Conservation (phyloP, 1,139 yeast genomes). For the Blastobotrys illinoisensis region DNA sequence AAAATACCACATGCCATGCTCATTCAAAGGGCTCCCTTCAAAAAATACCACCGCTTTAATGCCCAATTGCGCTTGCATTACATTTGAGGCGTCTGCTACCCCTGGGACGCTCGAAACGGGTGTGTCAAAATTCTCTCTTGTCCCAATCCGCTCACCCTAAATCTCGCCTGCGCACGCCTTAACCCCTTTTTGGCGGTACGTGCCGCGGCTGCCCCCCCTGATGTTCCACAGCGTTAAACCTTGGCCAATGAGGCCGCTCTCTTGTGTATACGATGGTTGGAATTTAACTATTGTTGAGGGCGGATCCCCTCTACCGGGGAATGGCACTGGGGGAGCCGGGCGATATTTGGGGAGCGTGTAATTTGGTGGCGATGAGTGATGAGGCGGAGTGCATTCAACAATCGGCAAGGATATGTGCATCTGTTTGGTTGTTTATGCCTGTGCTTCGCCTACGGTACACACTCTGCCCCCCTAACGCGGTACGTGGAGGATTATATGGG, state of each 20-base stretch:
- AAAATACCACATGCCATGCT: neutral
- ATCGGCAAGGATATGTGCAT: slow-evolving; percentile 2
- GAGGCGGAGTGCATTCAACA: neutral
- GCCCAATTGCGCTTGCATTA: neutral
- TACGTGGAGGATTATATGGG: neutral
- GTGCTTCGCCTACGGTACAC: neutral
- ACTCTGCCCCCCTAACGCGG: neutral
- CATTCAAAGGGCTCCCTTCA: too few relatives aligned
- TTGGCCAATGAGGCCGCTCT: neutral
- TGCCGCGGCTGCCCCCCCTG: neutral
- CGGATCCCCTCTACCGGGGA: neutral
- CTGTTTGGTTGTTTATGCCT: slow-evolving; percentile 1
- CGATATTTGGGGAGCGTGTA: too few relatives aligned
- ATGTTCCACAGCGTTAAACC: neutral
- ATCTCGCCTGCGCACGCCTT: neutral
- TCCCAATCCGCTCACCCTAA: neutral
- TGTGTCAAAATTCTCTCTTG: neutral
- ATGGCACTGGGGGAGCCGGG: too few relatives aligned
- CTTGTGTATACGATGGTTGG: neutral
- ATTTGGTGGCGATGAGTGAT: neutral
- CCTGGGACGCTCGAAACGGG: neutral
- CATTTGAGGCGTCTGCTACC: neutral
- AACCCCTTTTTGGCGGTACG: neutral
- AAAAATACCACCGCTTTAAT: neutral
- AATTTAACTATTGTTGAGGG: neutral